Evolutionary conservation across 2,329 filamentous ascomycete species (phyloP).

Genomic region (Aurifilum marmelostoma): DNA sequence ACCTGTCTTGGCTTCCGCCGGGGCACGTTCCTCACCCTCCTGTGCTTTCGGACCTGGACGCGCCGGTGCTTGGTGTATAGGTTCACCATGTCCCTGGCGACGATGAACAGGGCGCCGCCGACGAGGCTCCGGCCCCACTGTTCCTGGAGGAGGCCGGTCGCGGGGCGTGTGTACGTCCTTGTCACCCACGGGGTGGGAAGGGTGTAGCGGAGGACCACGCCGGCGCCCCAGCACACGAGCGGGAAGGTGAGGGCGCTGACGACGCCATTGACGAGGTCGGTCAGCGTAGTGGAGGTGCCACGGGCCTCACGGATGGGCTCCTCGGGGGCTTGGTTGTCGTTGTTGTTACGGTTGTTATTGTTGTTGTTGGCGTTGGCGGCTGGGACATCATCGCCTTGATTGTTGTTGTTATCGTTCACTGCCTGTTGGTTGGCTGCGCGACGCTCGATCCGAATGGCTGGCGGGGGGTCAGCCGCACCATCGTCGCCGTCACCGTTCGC

Average conservation of each 20-base stretch:
- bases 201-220: slow-evolving; percentile 70
- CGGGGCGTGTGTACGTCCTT: slow-evolving; percentile 43
- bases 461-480: slow-evolving; percentile 21
- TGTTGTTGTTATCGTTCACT: slow-evolving; percentile 19
- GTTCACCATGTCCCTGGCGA: slow-evolving; percentile 70
- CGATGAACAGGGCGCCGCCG: slow-evolving; percentile 85
- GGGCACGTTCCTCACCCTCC: slow-evolving; percentile 56
- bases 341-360: slow-evolving; percentile 29
- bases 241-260: slow-evolving; percentile 73
- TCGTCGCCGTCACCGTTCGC: slow-evolving; percentile 15
- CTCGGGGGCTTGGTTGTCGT: slow-evolving; percentile 29
- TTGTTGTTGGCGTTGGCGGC: slow-evolving; percentile 26
- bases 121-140: slow-evolving; percentile 88
- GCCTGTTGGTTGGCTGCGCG: slow-evolving; percentile 21
- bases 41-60: slow-evolving; percentile 58
- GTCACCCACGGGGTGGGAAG: slow-evolving; percentile 72
- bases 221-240: slow-evolving; percentile 76
- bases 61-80: slow-evolving; percentile 67
- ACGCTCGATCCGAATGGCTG: slow-evolving; percentile 18
- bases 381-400: slow-evolving; percentile 27
- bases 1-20: slow-evolving; percentile 19
- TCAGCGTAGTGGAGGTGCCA: slow-evolving; percentile 42
- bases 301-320: slow-evolving; percentile 33
- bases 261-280: slow-evolving; percentile 52
- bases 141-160: slow-evolving; percentile 72